Evolutionary conservation across 306 rosid genomes (phyloP), one percentile per base, ranked within the genome.

Genomic region (Vachellia pachyceras): DNA sequence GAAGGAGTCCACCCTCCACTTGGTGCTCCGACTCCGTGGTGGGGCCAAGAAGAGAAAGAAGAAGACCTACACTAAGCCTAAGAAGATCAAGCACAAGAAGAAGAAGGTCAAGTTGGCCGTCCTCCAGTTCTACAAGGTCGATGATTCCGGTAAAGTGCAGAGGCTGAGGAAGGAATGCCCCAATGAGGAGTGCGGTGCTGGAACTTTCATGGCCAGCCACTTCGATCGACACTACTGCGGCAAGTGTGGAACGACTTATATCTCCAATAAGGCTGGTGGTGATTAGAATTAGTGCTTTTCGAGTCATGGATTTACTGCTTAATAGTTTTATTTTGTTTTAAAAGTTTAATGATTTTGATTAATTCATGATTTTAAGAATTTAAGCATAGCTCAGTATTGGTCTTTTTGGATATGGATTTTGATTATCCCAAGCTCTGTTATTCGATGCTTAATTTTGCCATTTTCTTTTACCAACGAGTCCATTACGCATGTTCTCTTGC

Each of bases 21-120:
- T 94, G 0, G 97, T 94, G 9, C 98, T 94, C 75, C 95, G 98
- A 35, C 97, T 94, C 71, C 90, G 98, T 2, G 98, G 98, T 11
- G 98, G 98, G 0, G 98, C 98, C 10, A 94, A 94, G 87, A 94
- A 94, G 93, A 77, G 98, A 4, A 94, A 94, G 97, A 94, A 94
- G 97, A 94, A 94, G 94, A 94, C 98, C 57, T 92, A 94, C 88
- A 92, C 98, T 58, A 94, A 92, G 87, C 98, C 98, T 0, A 94
- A 94, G 93, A 94, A 94, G 89, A 92, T 94, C 86, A 94, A 94
- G 93, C 98, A 94, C 91, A 94, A 94, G 90, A 89, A 94, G 8
- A 94, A 90, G 96, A 94, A 94, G 93, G 96, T 94, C 5, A 94
- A 94, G 96, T 94, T 94, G 71, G 89, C 97, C 0, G 75, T 92